These are phyloP conservation scores for Hemisphaericaspora xylofermentans DNA, from an alignment of 1,139 yeast genomes.

Conservation along the genomic window DNA sequence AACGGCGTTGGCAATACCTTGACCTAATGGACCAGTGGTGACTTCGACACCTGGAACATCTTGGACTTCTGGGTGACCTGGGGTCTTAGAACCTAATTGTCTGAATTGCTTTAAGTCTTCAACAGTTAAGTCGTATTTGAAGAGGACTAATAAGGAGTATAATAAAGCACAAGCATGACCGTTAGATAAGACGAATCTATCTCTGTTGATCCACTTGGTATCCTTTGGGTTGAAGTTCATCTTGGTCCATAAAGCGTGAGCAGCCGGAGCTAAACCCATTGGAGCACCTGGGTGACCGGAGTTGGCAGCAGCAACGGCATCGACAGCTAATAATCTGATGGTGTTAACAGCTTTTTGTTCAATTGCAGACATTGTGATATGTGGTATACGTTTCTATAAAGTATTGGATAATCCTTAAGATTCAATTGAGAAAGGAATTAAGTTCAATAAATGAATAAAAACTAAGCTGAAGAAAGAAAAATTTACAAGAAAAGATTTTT, in stretches of 20 bases:
- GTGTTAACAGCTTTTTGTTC: slow-evolving; percentile 83
- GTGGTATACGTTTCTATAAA: not conserved
- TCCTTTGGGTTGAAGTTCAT: slow-evolving; percentile 88
- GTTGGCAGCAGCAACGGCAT: slow-evolving; percentile 84
- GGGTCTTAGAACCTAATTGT: slow-evolving; percentile 87
- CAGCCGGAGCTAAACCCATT: slow-evolving; percentile 86
- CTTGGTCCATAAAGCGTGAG: slow-evolving; percentile 71
- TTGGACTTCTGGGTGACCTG: slow-evolving; percentile 90
- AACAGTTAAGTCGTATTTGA: slow-evolving; percentile 77
- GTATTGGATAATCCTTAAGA: not conserved
- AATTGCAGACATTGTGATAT: slow-evolving; percentile 30
- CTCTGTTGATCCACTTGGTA: slow-evolving; percentile 93
- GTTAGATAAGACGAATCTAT: slow-evolving; percentile 90
- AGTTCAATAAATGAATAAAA: not conserved
- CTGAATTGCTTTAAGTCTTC: slow-evolving; percentile 92
- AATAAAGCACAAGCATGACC: slow-evolving; percentile 96
- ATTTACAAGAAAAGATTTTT: not conserved
- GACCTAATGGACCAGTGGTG: slow-evolving; percentile 99
- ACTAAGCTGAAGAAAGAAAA: not conserved
- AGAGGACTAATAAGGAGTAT: slow-evolving; percentile 81
- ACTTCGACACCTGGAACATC: slow-evolving; percentile 91
- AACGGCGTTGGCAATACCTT: slow-evolving; percentile 95
- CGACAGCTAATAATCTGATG: slow-evolving; percentile 88
- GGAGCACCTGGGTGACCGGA: slow-evolving; percentile 99
- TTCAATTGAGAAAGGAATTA: slow-evolving; percentile 1